Conservation (phyloP, 371 early-diverging fungal genomes). For the Apophysomyces elegans region DNA sequence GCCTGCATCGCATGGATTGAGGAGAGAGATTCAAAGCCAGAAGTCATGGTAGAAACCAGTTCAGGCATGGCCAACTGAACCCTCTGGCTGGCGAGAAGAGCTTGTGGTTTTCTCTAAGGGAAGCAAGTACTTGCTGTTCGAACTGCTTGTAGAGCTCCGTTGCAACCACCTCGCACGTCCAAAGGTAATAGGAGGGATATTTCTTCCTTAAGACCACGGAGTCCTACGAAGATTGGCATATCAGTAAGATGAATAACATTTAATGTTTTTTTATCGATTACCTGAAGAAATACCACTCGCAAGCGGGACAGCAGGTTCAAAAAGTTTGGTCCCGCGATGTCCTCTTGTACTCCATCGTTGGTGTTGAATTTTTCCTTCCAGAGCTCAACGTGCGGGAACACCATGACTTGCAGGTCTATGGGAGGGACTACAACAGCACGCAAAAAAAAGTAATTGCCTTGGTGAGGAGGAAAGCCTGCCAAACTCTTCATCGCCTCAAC, state of each 20-base stretch:
- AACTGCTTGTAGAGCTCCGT: slow-evolving; percentile 5
- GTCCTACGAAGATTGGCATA: neutral
- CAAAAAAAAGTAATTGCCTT: slow-evolving; percentile 11
- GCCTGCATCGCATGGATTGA: too few relatives aligned
- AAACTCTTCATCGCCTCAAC: slow-evolving; percentile 15
- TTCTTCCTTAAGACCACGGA: slow-evolving; percentile 16
- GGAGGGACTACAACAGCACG: slow-evolving; percentile 4
- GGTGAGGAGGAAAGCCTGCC: slow-evolving; percentile 13
- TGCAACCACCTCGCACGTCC: neutral
- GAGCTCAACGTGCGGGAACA: slow-evolving; percentile 12
- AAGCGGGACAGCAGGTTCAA: slow-evolving; percentile 10
- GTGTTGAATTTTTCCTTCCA: slow-evolving; percentile 13
- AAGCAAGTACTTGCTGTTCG: neutral
- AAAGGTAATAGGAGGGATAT: slow-evolving; percentile 17
- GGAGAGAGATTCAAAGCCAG: too few relatives aligned
- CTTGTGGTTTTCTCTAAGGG: neutral
- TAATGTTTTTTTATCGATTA: neutral
- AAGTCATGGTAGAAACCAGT: neutral
- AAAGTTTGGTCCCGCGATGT: slow-evolving; percentile 17
- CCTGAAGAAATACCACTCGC: slow-evolving; percentile 18
- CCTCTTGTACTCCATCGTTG: slow-evolving; percentile 3
- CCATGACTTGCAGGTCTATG: neutral
- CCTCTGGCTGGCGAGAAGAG: neutral
- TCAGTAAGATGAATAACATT: neutral
- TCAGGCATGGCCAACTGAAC: neutral